Evolutionary conservation across 345 rosid genomes (phyloP), one percentile per base, ranked within the genome.

Genomic region (Moricandia arvensis): DNA sequence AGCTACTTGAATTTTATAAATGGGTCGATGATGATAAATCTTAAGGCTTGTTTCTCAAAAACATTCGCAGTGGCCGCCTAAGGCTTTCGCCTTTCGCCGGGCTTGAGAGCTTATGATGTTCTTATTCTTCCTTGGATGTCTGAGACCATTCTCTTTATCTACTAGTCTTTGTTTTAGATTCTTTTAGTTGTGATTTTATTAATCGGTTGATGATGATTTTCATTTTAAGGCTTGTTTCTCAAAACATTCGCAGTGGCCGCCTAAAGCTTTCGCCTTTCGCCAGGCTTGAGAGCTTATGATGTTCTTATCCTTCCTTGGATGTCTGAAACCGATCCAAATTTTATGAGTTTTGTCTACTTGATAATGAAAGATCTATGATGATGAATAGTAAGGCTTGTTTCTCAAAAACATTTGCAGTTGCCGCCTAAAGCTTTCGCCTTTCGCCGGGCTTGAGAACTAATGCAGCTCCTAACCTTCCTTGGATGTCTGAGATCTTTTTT

Each of bases 11-110:
- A 35, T 35, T 35, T 4, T 15, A 15, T 49, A 15, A 15, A 6
- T 49, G 12, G 49, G 55, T 49, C n/a, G 21, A 64, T 24, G 71
- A 66, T 15, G 71, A 67, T 67, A 5, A 16, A 35, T 21, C 24
- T 2, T 0, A 21, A 86, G 88, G 88, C 85, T 86, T 80, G 89
- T 87, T 85, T 89, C 51, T 88, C 87, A 88, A 81, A 81, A 80
- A 85, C 94, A 89, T 89, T 91, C 85, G 90, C 94, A 87, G 97
- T 83, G 82, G 94, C 94, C 80, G 90, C 84, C 90, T 88, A 54
- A 91, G 80, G 88, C 89, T 88, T 85, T 88, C 87, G 87, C 86
- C 89, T 89, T 76, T 57, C 83, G 87, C 86, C 75, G 4, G 30
- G 8, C 38, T 54, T 21, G 59, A 54, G 59, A 54, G 59, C 30